Evolutionary conservation across 257 asterid species (phyloP).

Genomic region (Thymus quinquecostatus): DNA sequence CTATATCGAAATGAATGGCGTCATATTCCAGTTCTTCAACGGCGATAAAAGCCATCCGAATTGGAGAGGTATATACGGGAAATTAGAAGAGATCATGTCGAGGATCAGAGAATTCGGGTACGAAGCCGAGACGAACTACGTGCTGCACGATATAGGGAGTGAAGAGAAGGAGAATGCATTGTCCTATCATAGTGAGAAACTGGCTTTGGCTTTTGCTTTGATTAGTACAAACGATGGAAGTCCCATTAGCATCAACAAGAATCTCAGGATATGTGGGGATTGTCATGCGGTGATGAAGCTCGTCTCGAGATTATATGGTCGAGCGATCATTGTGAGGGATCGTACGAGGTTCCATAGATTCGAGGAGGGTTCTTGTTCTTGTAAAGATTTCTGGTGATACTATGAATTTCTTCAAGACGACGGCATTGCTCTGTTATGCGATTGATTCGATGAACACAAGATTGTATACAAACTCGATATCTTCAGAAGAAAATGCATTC

Average conservation of each 20-base stretch:
- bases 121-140: slow-evolving; percentile 71
- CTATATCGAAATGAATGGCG: slow-evolving; percentile 66
- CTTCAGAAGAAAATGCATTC: too few species aligned
- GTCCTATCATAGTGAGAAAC: slow-evolving; percentile 83
- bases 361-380: slow-evolving; percentile 74
- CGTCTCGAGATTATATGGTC: slow-evolving; percentile 59
- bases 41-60: slow-evolving; percentile 66
- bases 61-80: slow-evolving; percentile 62
- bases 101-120: slow-evolving; percentile 67
- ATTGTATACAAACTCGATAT: too few species aligned
- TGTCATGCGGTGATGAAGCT: slow-evolving; percentile 87
- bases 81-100: slow-evolving; percentile 67
- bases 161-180: slow-evolving; percentile 95
- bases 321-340: slow-evolving; percentile 86
- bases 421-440: background rate
- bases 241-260: slow-evolving; percentile 71
- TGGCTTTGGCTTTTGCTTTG: slow-evolving; percentile 90
- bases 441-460: too few species aligned
- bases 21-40: slow-evolving; percentile 59
- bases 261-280: slow-evolving; percentile 95
- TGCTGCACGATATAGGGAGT: slow-evolving; percentile 82
- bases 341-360: slow-evolving; percentile 87
- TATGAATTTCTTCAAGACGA: background rate
- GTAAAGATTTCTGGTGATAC: slow-evolving; percentile 81
- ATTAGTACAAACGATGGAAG: slow-evolving; percentile 53